These are phyloP conservation scores for Morella rubra DNA, from an alignment of 306 rosid genomes.

Conservation along the genomic window DNA sequence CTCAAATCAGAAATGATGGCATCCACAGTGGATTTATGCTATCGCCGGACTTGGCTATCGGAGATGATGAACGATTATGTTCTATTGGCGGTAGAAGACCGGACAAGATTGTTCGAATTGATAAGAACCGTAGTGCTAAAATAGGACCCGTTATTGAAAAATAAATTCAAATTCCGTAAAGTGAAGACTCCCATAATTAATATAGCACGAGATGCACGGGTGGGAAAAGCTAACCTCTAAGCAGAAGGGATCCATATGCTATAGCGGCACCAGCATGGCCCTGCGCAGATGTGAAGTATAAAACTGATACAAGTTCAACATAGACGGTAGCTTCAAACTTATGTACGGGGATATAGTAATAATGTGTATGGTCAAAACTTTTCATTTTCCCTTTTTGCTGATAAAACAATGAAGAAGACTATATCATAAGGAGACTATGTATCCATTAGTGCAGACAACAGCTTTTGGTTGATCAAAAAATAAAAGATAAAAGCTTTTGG, in stretches of 20 bases:
- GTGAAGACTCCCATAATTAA: not conserved
- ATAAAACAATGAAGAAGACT: not conserved
- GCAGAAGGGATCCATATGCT: slow-evolving; percentile 94
- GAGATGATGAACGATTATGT: too few relatives aligned
- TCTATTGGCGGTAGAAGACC: too few relatives aligned
- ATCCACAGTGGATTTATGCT: too few relatives aligned
- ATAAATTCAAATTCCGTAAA: too few relatives aligned
- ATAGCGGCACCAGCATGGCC: slow-evolving; percentile 94
- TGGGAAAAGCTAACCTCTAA: slow-evolving; percentile 55
- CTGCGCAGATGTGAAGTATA: slow-evolving; percentile 36
- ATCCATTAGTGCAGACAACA: not conserved
- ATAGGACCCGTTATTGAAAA: not conserved
- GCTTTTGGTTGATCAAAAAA: not conserved
- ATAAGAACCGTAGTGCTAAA: not conserved
- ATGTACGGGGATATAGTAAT: not conserved
- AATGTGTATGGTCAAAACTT: not conserved
- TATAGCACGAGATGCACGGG: slow-evolving; percentile 10
- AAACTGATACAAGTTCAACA: not conserved
- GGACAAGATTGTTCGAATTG: too few relatives aligned
- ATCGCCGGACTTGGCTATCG: too few relatives aligned
- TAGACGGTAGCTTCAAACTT: not conserved
- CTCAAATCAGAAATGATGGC: too few relatives aligned
- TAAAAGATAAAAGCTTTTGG: not conserved
- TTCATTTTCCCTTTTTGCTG: slow-evolving; percentile 5
- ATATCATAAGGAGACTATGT: not conserved